Base-by-base conservation (phyloP, 2,329 filamentous ascomycete genomes). In the Lachnellula cervina region DNA sequence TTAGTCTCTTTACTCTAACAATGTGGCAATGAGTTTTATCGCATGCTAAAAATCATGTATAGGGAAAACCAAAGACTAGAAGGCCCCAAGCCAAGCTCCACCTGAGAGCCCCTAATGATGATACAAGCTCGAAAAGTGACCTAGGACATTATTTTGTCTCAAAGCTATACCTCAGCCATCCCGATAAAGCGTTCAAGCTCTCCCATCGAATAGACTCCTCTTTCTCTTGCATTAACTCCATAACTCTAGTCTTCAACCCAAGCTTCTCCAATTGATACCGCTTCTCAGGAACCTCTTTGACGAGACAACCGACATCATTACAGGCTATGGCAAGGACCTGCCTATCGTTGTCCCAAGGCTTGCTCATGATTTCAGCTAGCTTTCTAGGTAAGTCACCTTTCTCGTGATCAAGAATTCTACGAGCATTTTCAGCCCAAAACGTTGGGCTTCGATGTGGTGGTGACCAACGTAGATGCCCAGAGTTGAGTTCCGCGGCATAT, bases 401-500 rank as follows among this genome's bases (percentile, higher is more conserved):
- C 58, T 84, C 79, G 49, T 87, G 81, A 53, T 89, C 85, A 49
- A 89, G 72, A 57, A 89, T 89, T 54, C 79, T 79, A 32, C 82
- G 79, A 9, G 87, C 86, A 64, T 90, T 89, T 56, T 89, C 87
- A 54, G 80, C 78, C 87, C 87, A 90, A 73, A 90, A 90, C 5
- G 79, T 79, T 43, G 81, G 77, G 69, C 84, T 87, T 62, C 83
- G 80, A 71, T 90, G 87, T 5, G 87, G 86, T 44, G 87, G 87
- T n/a, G 83, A 87, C 87, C 87, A 90, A 60, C 85, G 82, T 28
- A 90, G 75, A 68, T 89, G 86, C 28, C 86, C 86, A 1, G 83
- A 82, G 52, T 82, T 76, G 45, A 90, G 73, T 68, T 90, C 87
- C 34, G 84, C 82, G 1, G 85, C 82, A 68, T 89, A 76, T 55